Evolutionary conservation across 2,329 filamentous ascomycete genomes (phyloP), one percentile per base, ranked within the genome.

Genomic region (Aspergillus udagawae): DNA sequence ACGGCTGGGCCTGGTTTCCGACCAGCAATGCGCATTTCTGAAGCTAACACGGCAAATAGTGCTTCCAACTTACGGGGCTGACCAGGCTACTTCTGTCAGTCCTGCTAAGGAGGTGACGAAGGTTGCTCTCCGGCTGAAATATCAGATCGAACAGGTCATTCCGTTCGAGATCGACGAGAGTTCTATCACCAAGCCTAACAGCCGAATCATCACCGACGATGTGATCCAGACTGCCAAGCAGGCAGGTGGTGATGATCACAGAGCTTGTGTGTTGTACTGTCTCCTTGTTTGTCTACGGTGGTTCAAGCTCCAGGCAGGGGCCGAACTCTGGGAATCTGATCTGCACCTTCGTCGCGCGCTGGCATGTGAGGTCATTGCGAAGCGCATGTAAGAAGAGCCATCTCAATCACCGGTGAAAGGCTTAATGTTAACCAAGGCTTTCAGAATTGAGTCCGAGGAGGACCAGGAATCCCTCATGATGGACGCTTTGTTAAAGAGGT

Each of bases 321-420:
- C 87, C 6, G 94, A 99, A 79, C 84, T 97, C 2, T 99, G 93
- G 91, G 93, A 99, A 74, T 87, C 92, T 6, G 88, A 91, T 58
- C 80, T 97, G 42, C 91, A 96, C 71, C 77, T 87, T 45, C 79
- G 94, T 41, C 85, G 93, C 29, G 91, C 91, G 1, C 79, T 83
- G 2, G 92, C 94, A 14, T 96, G 92, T 70, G 92, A 97, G 73
- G 87, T 97, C 50, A 88, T 99, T 67, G 92, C 94, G 21, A 99
- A 97, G 79, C 80, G 83, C 51, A 79, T 85, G 78, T 80, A 73
- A 52, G 57, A 42, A 2, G 35, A 17, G n/a, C 51, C 21, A 28
- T 8, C 17, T 20, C 23, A 25, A 21, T 17, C 64, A 42, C 20
- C 17, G 8, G 2, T 21, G 20, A 0, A 21, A 42, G 25, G 1